Percentiles rank a stretch among this genome's conserved stretches.
These are phyloP conservation scores for Euptelea pleiosperma DNA, from an alignment of 164 flowering plant genomes.

Conservation along the genomic window DNA sequence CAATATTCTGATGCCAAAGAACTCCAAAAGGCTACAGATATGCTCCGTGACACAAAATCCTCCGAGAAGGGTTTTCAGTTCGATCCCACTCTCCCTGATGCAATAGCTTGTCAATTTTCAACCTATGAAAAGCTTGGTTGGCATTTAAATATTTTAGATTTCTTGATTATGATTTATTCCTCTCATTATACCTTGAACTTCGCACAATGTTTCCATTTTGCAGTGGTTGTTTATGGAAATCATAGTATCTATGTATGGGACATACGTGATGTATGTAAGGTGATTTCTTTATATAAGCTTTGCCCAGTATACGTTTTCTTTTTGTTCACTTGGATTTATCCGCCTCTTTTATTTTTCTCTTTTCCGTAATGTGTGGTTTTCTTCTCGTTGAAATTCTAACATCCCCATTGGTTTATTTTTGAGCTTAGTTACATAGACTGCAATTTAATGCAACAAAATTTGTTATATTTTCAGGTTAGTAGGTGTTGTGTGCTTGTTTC, in stretches of 20 bases:
- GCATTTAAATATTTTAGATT: conserved; percentile 8
- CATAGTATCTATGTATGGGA: conserved; percentile 69
- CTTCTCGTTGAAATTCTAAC: neutral
- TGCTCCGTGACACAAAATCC: conserved; percentile 6
- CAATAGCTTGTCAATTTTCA: conserved; percentile 74
- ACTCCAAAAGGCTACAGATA: conserved; percentile 12
- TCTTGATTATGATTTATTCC: neutral
- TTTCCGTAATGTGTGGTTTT: neutral
- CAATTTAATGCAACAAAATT: conserved; percentile 6
- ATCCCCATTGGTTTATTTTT: neutral
- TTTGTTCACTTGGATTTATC: neutral
- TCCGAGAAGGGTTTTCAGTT: conserved; percentile 15
- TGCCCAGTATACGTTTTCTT: conserved; percentile 2
- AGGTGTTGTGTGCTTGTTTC: conserved; percentile 53
- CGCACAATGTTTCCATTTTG: conserved; percentile 20
- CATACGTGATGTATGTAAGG: conserved; percentile 47
- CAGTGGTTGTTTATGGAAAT: conserved; percentile 77
- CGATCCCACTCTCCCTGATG: conserved; percentile 48
- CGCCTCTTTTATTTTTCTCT: too few relatives aligned
- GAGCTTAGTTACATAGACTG: neutral
- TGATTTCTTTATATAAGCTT: conserved; percentile 18
- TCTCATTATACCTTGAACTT: neutral
- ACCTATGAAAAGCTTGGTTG: conserved; percentile 61
- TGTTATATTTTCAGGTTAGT: conserved; percentile 44
- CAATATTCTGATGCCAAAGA: conserved; percentile 38